phyloP scores from a whole-genome alignment of 805 yeast genomes.

The Candida pini region DNA sequence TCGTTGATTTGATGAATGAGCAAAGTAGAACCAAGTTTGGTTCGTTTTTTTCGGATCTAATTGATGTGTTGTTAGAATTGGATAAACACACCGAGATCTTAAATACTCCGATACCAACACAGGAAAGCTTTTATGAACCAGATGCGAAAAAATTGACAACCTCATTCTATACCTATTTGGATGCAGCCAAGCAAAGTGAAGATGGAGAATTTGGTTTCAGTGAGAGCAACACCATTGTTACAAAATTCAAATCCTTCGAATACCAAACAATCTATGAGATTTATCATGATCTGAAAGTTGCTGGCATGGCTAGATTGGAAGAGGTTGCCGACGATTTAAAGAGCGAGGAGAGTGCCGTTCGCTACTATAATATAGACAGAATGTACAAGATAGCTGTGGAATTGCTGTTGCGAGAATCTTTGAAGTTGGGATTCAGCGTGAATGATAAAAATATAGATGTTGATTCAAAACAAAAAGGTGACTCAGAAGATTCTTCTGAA shows the following conservation, averaged over 20 bases:
- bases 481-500: background rate
- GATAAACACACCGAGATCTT: constrained; percentile 18
- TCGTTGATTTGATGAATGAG: constrained; percentile 1
- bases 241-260: constrained; percentile 32
- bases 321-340: constrained; percentile 31
- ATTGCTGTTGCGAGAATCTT: constrained; percentile 56
- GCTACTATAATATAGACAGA: constrained; percentile 51
- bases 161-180: constrained; percentile 35
- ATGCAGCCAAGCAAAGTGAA: constrained; percentile 23
- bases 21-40: constrained; percentile 5
- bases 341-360: constrained; percentile 41
- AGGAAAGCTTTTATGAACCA: constrained; percentile 36
- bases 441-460: constrained; percentile 2
- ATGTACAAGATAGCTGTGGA: constrained; percentile 61
- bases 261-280: constrained; percentile 50
- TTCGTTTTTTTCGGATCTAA: constrained; percentile 16
- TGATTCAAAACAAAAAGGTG: constrained; percentile 7
- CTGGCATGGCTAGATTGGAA: constrained; percentile 33
- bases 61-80: constrained; percentile 15
- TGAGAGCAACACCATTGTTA: constrained; percentile 33
- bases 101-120: constrained; percentile 33
- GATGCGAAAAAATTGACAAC: constrained; percentile 38
- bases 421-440: constrained; percentile 34
- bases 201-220: constrained; percentile 1
- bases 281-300: constrained; percentile 63